Evolutionary conservation across 139 green algal species (phyloP).

Genomic region (Micractinium conductrix): DNA sequence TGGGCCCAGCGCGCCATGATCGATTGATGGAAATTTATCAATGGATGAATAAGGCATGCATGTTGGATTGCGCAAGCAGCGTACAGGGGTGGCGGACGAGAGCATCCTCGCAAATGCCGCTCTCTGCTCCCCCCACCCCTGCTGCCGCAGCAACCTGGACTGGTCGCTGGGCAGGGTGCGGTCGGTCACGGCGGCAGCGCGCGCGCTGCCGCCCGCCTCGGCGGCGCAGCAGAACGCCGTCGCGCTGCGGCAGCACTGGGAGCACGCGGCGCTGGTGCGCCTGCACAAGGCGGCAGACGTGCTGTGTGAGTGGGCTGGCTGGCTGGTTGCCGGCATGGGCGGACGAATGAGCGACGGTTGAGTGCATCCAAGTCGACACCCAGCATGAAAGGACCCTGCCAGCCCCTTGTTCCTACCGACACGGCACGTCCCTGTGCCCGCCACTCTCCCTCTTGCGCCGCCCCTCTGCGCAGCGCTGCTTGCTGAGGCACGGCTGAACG

Average conservation of each 20-base stretch:
- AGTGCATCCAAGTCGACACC: no score
- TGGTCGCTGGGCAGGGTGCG: slow-evolving; percentile 24
- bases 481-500: background rate
- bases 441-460: no score
- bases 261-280: background rate
- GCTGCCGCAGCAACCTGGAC: slow-evolving; percentile 16
- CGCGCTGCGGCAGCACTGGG: background rate
- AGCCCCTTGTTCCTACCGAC: no score
- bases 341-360: background rate
- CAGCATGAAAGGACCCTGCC: no score
- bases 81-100: no score
- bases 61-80: background rate
- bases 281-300: slow-evolving; percentile 11
- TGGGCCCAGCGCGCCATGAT: background rate
- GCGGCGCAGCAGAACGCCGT: background rate
- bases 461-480: slow-evolving; percentile 1
- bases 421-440: no score
- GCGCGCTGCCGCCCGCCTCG: background rate
- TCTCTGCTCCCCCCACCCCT: background rate
- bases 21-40: no score
- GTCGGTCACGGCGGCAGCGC: background rate
- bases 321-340: background rate
- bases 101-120: background rate
- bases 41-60: no score
- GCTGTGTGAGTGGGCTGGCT: background rate